Evolutionary conservation across 2,329 filamentous ascomycete genomes (phyloP), one percentile per base, ranked within the genome.

Genomic region (Colletotrichum higginsianum): DNA sequence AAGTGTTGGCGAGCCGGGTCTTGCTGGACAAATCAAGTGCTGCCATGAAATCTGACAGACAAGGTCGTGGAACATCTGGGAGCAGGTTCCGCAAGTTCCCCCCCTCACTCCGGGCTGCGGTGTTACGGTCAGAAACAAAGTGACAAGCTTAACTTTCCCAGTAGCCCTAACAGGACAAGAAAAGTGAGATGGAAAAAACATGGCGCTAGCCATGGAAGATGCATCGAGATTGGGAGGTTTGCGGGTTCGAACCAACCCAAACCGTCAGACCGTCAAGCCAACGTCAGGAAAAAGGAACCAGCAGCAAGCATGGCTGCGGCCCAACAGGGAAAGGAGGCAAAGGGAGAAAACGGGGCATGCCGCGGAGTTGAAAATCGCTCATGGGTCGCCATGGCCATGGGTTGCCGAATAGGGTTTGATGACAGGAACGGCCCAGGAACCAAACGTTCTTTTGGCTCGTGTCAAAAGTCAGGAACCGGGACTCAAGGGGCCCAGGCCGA

Each of bases 301-400:
- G 38, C 44, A 60, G 65, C 46, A 71, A 71, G 55, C 52, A 55
- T 69, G 69, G 66, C 69, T 46, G 60, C 63, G 46, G 38, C 65
- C 58, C 52, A 64, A 52, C 44, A n/a, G 26, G 67, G 67, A 38
- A 62, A 8, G 60, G 53, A 40, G 30, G 30, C 30, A n/a, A 40
- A 35, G 60, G 63, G 67, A 35, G 30, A 35, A 35, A 9, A 68
- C 61, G 52, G 38, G 58, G 23, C 50, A 52, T 68, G 68, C 56
- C 65, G 61, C 60, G 65, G 58, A 15, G 16, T n/a, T 60, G 69
- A 72, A 72, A 69, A 69, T 69, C 60, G 69, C 69, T 69, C 69
- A 69, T 60, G 65, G 68, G 52, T 52, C 49, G 42, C 58, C 56
- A 61, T 44, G 30, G 30, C 30, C 30, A 35, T 35, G 30, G 52